phyloP scores from a whole-genome alignment of 306 rosid species.

The Sicyos baderoa region DNA sequence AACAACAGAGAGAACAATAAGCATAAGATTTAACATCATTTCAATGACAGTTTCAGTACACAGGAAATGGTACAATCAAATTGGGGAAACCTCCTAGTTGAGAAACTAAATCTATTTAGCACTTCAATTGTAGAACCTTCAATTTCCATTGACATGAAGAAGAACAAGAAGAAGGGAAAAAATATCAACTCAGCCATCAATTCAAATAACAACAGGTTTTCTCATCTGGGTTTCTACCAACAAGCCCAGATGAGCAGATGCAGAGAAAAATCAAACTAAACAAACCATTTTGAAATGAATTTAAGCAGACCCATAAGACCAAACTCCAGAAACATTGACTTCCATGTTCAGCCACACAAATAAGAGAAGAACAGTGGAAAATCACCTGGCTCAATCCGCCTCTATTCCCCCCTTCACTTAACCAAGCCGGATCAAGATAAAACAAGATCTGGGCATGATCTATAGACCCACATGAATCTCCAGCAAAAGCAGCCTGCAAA shows the following conservation, averaged over 20 bases:
- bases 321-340: constrained; percentile 24
- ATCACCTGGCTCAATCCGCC: constrained; percentile 29
- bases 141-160: too few species aligned
- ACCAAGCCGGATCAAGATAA: constrained; percentile 38
- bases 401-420: constrained; percentile 21
- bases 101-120: constrained; percentile 23
- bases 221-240: constrained; percentile 22
- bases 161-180: neutral
- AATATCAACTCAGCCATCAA: constrained; percentile 15
- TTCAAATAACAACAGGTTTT: neutral
- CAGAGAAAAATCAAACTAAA: constrained; percentile 22
- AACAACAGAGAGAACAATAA: too few species aligned
- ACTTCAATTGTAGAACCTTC: neutral
- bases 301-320: constrained; percentile 10
- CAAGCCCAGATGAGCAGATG: constrained; percentile 27
- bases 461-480: constrained; percentile 36
- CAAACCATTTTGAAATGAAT: constrained; percentile 2
- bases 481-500: constrained; percentile 32
- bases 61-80: neutral
- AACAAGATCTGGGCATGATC: constrained; percentile 81
- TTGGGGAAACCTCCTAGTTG: neutral
- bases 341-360: constrained; percentile 28
- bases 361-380: constrained; percentile 20
- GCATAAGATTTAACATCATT: neutral
- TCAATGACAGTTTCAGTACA: neutral